Base-by-base conservation (phyloP, 73 alveolate species). In the Tetrahymena malaccensis region DNA sequence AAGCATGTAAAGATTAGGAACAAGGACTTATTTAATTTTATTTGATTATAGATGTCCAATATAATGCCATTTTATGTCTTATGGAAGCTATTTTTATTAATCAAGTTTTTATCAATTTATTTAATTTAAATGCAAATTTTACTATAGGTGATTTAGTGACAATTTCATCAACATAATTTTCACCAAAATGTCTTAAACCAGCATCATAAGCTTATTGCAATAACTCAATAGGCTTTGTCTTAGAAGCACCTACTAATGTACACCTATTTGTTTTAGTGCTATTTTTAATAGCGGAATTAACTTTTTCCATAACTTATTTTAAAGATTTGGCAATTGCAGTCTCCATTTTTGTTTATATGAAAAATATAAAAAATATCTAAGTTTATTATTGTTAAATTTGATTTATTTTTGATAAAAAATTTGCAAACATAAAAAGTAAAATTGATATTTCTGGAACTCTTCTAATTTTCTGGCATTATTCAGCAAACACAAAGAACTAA, bases 11-110 rank as follows among this genome's bases (percentile, higher is more conserved):
- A 93, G 95, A 93, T 93, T 96, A 43, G 43, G 58, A 31, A 85
- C 94, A 89, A 96, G 97, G 33, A 98, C 96, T 93, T 97, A 85
- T 93, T 96, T 94, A 9, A 98, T 99, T 94, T 98, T 98, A 94
- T 98, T 98, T 43, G 99, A 93, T 94, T 98, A 98, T 84, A 98
- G 93, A 96, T 98, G 99, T 16, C 99, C 99, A 38, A 98, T 98
- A 94, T 98, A 98, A 97, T 98, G 99, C 99, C 99, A 98, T 95
- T 97, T 96, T 17, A 98, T 98, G 94, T 98, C 99, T 33, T 95
- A 94, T 85, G 99, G 99, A 19, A 98, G 96, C 85, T 85, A 34
- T 27, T 70, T 70, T 22, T 31, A 70, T 1, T 3, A 50, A 21
- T 10, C 16, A 33, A 22, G 27, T 5, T 84, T 96, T 3, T 1